These are phyloP conservation scores for Graphium sp. DNA, from an alignment of 2,329 filamentous ascomycete genomes.

Conservation along the genomic window DNA sequence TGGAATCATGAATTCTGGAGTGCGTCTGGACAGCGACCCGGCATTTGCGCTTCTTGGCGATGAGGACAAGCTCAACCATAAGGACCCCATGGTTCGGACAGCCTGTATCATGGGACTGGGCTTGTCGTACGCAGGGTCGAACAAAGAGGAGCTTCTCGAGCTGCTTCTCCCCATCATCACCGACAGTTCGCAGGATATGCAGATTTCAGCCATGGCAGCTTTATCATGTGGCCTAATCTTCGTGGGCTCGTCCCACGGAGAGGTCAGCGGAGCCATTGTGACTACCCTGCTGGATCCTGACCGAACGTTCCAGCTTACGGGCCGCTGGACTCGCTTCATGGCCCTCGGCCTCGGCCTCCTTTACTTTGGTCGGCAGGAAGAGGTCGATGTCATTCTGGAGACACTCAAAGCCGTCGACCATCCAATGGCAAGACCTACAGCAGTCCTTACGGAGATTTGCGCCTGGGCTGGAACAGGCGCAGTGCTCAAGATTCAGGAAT, in stretches of 20 bases:
- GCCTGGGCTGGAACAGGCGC: conserved; percentile 96
- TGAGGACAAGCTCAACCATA: conserved; percentile 58
- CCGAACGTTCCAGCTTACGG: conserved; percentile 73
- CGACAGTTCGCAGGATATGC: conserved; percentile 78
- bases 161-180: conserved; percentile 72
- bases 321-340: conserved; percentile 98
- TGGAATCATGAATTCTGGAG: conserved; percentile 89
- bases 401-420: conserved; percentile 94
- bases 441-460: conserved; percentile 87
- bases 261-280: conserved; percentile 83
- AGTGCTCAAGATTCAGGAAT: conserved; percentile 90
- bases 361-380: conserved; percentile 93
- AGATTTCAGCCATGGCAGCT: conserved; percentile 90
- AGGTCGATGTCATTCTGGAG: conserved; percentile 95
- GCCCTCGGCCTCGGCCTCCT: conserved; percentile 82
- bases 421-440: conserved; percentile 91
- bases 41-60: conserved; percentile 77
- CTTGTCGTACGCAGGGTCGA: conserved; percentile 84
- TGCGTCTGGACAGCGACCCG: conserved; percentile 77
- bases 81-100: conserved; percentile 61
- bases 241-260: conserved; percentile 79
- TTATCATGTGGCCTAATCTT: conserved; percentile 81
- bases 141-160: conserved; percentile 78
- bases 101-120: conserved; percentile 93
- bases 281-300: conserved; percentile 90